Base-by-base conservation (phyloP, 352 stramenopile genomes). In the Globisporangium megalacanthum region DNA sequence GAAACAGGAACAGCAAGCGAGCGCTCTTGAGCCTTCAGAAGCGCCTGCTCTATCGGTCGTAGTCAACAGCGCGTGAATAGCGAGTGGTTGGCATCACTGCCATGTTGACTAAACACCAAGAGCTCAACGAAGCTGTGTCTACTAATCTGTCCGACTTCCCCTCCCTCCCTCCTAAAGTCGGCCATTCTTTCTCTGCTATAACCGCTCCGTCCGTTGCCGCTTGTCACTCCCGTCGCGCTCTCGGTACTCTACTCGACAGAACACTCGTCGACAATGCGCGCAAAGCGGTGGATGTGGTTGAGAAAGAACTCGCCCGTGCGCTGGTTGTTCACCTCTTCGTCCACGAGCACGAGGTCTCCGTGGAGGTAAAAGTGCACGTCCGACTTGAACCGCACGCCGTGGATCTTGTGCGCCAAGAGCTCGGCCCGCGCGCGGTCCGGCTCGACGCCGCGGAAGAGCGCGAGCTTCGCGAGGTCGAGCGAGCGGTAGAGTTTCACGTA, bases 401-500 rank as follows among this genome's bases (percentile, higher is more conserved):
- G 72, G 45, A 87, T 69, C 70, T 95, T 93, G 58, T 90, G 69
- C 22, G 81, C 72, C 65, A 95, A 86, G n/a, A 92, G 69, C 68
- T 95, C 83, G 10, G 75, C 73, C 45, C 82, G 82, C 36, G 84
- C 77, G 13, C 70, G 62, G 60, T 90, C 83, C 1, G 80, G 62
- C 44, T 90, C 82, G 52, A 95, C 73, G 52, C 81, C 85, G 36
- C 83, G 83, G 77, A 98, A 98, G 42, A 77, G 74, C 19, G 90
- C 90, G 25, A 99, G 80, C 77, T 99, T 99, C 41, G 82, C 83
- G 37, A 98, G 69, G 42, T 86, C 80, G 68, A 99, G 97, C 48
- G 92, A 97, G 7, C 93, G 97, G 77, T 99, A 99, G 7, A 99
- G 76, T 65, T 97, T 98, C 65, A 99, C 83, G 79, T 97, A 98